Percentiles rank a stretch among this genome's conserved stretches.
phyloP scores from a whole-genome alignment of 2,329 filamentous ascomycete genomes.

The Pseudogymnoascus sp. region DNA sequence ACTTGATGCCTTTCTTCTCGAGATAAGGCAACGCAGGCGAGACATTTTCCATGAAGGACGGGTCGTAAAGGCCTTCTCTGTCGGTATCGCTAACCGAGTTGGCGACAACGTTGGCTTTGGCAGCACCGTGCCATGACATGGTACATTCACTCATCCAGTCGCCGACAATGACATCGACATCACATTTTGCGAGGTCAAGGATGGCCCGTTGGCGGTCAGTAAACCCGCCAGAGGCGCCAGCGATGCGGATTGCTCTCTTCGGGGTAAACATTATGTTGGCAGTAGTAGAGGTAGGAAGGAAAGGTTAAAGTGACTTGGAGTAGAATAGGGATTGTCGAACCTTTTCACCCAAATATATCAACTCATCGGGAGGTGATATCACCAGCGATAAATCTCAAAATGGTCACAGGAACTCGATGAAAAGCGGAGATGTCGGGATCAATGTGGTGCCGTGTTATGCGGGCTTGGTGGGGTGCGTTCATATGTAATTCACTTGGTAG shows the following conservation, averaged over 20 bases:
- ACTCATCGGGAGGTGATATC: too few species aligned
- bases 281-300: too few species aligned
- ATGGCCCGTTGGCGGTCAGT: conserved; percentile 38
- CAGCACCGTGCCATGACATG: conserved; percentile 12
- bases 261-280: conserved; percentile 9
- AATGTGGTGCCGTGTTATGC: too few species aligned
- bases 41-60: conserved; percentile 16
- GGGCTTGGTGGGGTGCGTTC: too few species aligned
- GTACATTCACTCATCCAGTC: conserved; percentile 38
- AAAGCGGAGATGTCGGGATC: too few species aligned
- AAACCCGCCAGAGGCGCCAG: conserved; percentile 38
- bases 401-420: too few species aligned
- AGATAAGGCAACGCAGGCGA: conserved; percentile 35
- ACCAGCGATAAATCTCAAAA: too few species aligned
- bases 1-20: conserved; percentile 40
- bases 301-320: too few species aligned
- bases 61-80: conserved; percentile 11
- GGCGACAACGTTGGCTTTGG: conserved; percentile 25
- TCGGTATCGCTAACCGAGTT: conserved; percentile 8
- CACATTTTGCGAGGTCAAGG: conserved; percentile 32
- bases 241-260: conserved; percentile 36
- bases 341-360: too few species aligned
- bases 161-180: conserved; percentile 43
- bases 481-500: too few species aligned
- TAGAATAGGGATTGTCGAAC: too few species aligned